A percentile compares a stretch with the other conserved stretches of the same genome.
Conservation (phyloP, 2,329 filamentous ascomycete species). For the Leptographium flavum region DNA sequence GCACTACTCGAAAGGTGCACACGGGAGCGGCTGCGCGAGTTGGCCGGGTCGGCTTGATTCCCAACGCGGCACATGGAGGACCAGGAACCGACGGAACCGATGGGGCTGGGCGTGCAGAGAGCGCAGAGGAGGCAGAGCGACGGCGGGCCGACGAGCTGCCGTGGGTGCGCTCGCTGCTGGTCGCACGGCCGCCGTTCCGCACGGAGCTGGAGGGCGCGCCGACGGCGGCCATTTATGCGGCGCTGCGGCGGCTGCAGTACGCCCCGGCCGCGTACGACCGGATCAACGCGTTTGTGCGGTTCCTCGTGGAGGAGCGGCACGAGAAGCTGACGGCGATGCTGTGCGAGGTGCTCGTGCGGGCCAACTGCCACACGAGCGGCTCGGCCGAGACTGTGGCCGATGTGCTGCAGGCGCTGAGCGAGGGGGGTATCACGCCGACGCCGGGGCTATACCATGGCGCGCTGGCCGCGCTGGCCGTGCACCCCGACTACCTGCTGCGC, state of each 20-base stretch:
- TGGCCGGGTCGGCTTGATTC: too few species aligned
- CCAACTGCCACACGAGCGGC: constrained; percentile 53
- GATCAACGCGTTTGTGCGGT: constrained; percentile 34
- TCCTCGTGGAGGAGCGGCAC: constrained; percentile 40
- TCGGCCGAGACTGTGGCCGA: constrained; percentile 47
- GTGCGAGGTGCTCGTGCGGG: constrained; percentile 63
- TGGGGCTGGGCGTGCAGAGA: too few species aligned
- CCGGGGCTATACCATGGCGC: constrained; percentile 55
- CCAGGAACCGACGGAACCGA: too few species aligned
- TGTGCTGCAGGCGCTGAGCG: constrained; percentile 61
- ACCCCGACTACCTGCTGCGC: constrained; percentile 72
- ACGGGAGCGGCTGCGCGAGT: too few species aligned
- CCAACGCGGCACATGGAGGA: too few species aligned
- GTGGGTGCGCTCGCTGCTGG: constrained; percentile 3
- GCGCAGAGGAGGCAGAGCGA: too few species aligned
- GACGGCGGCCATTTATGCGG: constrained; percentile 16
- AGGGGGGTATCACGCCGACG: constrained; percentile 46
- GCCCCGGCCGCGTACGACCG: constrained; percentile 22
- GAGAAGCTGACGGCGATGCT: constrained; percentile 42
- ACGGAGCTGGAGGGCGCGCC: constrained; percentile 6
- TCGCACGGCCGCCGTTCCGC: constrained; percentile 6
- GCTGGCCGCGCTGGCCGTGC: constrained; percentile 61
- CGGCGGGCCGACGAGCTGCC: constrained; percentile 1
- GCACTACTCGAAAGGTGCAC: too few species aligned
- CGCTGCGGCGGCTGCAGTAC: constrained; percentile 25